phyloP scores from a whole-genome alignment of 2,329 filamentous ascomycete genomes.

The Venturia asperata region DNA sequence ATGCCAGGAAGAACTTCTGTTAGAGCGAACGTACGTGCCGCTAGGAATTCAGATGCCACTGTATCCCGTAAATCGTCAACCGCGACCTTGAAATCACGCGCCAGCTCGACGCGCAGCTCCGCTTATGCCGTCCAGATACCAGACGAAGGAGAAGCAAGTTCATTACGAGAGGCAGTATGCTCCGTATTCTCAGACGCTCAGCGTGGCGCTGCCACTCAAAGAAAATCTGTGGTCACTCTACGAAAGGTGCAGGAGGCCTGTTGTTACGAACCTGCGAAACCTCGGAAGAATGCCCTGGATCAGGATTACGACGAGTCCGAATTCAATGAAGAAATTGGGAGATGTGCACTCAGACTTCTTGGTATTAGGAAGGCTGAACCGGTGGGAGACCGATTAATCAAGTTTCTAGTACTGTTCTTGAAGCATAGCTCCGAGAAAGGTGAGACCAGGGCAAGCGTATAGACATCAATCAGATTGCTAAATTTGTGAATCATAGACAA shows the following conservation, averaged over 20 bases:
- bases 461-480: slow-evolving; percentile 18
- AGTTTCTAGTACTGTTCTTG: slow-evolving; percentile 83
- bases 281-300: slow-evolving; percentile 16
- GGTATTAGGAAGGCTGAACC: slow-evolving; percentile 86
- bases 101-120: slow-evolving; percentile 37
- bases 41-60: slow-evolving; percentile 30
- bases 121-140: slow-evolving; percentile 46
- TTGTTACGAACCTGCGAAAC: slow-evolving; percentile 47
- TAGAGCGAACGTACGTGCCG: slow-evolving; percentile 31
- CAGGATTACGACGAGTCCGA: slow-evolving; percentile 72
- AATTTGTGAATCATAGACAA: slow-evolving; percentile 24
- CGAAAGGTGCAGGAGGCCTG: slow-evolving; percentile 88
- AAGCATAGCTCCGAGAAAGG: slow-evolving; percentile 58
- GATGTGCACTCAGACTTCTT: slow-evolving; percentile 76
- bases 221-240: slow-evolving; percentile 79
- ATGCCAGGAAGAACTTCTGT: slow-evolving; percentile 44
- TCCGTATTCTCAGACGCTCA: slow-evolving; percentile 58
- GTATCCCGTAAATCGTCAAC: slow-evolving; percentile 37
- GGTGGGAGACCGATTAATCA: slow-evolving; percentile 76
- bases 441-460: slow-evolving; percentile 21
- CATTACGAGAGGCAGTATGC: slow-evolving; percentile 66
- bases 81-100: slow-evolving; percentile 33
- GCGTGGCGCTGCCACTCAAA: slow-evolving; percentile 78
- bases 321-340: slow-evolving; percentile 78
- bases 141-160: slow-evolving; percentile 62